Evolutionary conservation across 345 rosid genomes (phyloP).

Genomic region (Raphanus sativus): DNA sequence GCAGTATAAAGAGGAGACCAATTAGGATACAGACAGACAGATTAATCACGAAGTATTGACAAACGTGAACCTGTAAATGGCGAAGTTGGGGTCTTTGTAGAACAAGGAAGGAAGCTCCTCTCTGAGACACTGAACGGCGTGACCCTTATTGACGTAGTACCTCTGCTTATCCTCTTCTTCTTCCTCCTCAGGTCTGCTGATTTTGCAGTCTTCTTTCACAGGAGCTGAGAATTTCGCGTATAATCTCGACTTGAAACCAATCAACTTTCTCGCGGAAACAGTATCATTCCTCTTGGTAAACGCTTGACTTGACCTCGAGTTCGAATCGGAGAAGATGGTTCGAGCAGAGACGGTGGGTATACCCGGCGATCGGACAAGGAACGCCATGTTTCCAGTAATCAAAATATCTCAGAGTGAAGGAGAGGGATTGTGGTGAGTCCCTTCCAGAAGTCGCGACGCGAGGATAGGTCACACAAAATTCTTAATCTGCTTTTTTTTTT

Average conservation of each 20-base stretch:
- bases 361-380: constrained; percentile 55
- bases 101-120: constrained; percentile 75
- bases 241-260: constrained; percentile 38
- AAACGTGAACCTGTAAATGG: constrained; percentile 92
- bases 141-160: constrained; percentile 75
- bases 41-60: too few relatives aligned
- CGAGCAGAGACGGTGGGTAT: constrained; percentile 43
- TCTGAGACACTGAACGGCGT: constrained; percentile 73
- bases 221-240: constrained; percentile 59
- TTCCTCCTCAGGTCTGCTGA: constrained; percentile 40
- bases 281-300: constrained; percentile 31
- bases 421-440: neutral
- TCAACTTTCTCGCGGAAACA: constrained; percentile 13
- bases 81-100: constrained; percentile 58
- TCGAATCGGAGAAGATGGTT: constrained; percentile 41
- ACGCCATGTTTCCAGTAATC: constrained; percentile 42
- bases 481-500: too few relatives aligned
- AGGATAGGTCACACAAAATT: constrained; percentile 26
- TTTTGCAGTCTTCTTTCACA: constrained; percentile 49
- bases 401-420: constrained; percentile 3
- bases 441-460: constrained; percentile 22
- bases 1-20: neutral
- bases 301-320: constrained; percentile 10
- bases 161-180: constrained; percentile 61
- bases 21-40: neutral